Base-by-base conservation (phyloP, 2,329 filamentous ascomycete species). In the Arthrobotrys entomopaga region DNA sequence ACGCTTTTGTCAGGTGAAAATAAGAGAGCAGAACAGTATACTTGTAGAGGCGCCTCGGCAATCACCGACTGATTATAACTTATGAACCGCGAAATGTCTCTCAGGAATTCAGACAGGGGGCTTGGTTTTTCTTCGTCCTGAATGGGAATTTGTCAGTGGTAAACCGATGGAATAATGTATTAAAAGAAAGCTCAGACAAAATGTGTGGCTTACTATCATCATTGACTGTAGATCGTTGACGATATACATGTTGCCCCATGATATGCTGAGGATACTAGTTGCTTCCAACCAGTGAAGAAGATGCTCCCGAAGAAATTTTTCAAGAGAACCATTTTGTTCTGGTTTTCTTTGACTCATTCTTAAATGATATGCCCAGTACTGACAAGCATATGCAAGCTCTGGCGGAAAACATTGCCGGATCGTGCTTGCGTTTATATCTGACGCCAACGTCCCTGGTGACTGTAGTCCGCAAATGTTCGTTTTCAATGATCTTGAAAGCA, bases 401-500 rank as follows among this genome's bases (percentile, higher is more conserved):
- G 78, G 20, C 5, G 81, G 77, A 24, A 80, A 73, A 75, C 8
- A 76, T 48, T 42, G 66, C 29, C 77, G 77, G 29, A 81, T 77
- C 40, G 48, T 72, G 24, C 74, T 22, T 10, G 53, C 57, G 24
- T 78, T 70, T 10, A 82, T 71, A 7, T 79, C 75, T 3, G 72
- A 74, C 46, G 77, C 77, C 34, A 50, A 52, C 34, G 42, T 80
- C 24, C 79, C 80, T 42, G 79, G 80, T 15, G 40, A n/a, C n/a
- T 58, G 11, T 0, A 82, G 59, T 2, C 65, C 65, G 71, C 81
- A 84, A 1, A 84, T 81, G 61, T 84, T 77, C 70, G 78, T 75
- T 38, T 78, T 81, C 0, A 84, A 77, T 2, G 42, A 75, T 20
- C 40, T 56, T 52, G 79, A 80, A 78, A 83, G 79, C 0, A 83